A percentile compares a stretch with the other conserved stretches of the same genome.
Conservation (phyloP, 1,139 yeast genomes). For the Taphrina populina region DNA sequence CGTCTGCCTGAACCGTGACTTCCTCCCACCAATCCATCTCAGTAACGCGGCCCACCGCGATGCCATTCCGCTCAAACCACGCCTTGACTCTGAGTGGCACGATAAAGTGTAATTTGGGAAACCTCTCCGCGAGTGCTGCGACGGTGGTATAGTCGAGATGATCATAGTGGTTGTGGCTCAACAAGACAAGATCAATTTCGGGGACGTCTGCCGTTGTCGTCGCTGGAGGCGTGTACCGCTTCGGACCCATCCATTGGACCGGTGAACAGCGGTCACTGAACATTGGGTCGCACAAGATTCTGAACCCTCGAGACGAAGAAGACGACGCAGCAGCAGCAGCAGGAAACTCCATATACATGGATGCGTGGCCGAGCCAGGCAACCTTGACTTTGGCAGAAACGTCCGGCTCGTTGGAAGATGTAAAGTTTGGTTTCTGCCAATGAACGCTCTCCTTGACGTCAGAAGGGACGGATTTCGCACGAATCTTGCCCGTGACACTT, state of each 20-base stretch:
- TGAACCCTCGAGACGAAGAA: constrained; percentile 22
- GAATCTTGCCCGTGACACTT: constrained; percentile 9
- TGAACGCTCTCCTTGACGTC: constrained; percentile 17
- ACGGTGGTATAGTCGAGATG: constrained; percentile 37
- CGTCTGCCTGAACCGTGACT: constrained; percentile 39
- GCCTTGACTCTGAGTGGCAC: constrained; percentile 76
- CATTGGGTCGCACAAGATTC: constrained; percentile 38
- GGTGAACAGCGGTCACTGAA: constrained; percentile 37
- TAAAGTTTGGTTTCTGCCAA: constrained; percentile 18
- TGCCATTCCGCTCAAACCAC: constrained; percentile 58
- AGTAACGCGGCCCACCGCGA: constrained; percentile 50
- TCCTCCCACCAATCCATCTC: constrained; percentile 96
- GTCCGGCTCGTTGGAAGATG: not conserved
- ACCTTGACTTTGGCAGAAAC: constrained; percentile 27
- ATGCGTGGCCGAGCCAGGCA: constrained; percentile 39
- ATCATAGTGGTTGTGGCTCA: constrained; percentile 73
- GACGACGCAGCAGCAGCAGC: constrained; percentile 1
- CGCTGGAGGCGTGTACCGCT: constrained; percentile 72
- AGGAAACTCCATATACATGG: constrained; percentile 37
- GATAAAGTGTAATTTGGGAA: constrained; percentile 42
- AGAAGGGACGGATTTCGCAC: constrained; percentile 3
- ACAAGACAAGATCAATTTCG: constrained; percentile 66
- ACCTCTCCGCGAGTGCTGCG: constrained; percentile 17
- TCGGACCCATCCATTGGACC: constrained; percentile 68
- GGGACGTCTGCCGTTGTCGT: constrained; percentile 62